Percentiles rank a stretch among this genome's conserved stretches.
Conservation (phyloP, 2,329 filamentous ascomycete species). For the Trichoderma oligosporum region DNA sequence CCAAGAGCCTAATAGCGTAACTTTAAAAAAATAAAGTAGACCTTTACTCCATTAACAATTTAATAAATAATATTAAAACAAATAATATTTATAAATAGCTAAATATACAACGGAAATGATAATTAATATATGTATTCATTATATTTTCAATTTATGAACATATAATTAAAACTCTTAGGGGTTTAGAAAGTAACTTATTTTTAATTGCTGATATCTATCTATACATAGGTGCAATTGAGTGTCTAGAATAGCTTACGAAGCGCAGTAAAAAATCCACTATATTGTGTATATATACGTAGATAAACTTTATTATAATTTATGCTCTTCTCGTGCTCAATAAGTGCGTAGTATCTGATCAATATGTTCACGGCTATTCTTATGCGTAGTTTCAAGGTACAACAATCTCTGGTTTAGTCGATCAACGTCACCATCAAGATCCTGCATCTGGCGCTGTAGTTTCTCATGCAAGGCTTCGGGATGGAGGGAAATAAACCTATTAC, state of each 20-base stretch:
- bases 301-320: not conserved
- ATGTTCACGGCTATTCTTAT: conserved; percentile 88
- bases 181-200: too few relatives aligned
- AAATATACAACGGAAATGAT: too few relatives aligned
- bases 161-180: too few relatives aligned
- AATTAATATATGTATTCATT: too few relatives aligned
- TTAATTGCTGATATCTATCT: too few relatives aligned
- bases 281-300: too few relatives aligned
- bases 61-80: not conserved
- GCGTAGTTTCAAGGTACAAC: conserved; percentile 89
- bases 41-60: not conserved
- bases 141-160: too few relatives aligned
- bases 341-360: conserved; percentile 77
- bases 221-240: too few relatives aligned
- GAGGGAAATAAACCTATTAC: conserved; percentile 76
- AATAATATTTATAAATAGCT: not conserved
- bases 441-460: conserved; percentile 70
- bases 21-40: not conserved
- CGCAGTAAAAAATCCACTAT: too few relatives aligned
- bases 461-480: conserved; percentile 69
- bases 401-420: conserved; percentile 81
- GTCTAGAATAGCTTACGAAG: too few relatives aligned
- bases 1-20: not conserved
- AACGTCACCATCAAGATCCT: conserved; percentile 73
- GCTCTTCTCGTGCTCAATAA: too few relatives aligned